A percentile compares a stretch with the other conserved stretches of the same genome.
Conservation (phyloP, 176 grass and related monocot genomes). For the Oryza coarctata region DNA sequence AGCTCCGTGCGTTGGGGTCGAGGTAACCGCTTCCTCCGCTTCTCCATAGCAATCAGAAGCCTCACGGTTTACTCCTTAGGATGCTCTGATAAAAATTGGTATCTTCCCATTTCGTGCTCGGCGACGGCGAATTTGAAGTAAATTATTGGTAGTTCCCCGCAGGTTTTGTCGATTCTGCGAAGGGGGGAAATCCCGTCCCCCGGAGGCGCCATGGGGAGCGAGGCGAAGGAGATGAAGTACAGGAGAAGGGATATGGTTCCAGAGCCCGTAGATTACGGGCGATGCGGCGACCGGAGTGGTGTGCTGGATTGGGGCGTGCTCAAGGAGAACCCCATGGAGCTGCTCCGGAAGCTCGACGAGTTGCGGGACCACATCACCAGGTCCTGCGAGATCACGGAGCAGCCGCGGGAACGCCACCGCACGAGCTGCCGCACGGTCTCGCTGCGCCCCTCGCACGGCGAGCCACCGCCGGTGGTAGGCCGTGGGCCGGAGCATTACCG, state of each 20-base stretch:
- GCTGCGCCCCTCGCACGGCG: slow-evolving; percentile 34
- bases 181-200: not conserved
- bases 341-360: slow-evolving; percentile 82
- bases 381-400: slow-evolving; percentile 58
- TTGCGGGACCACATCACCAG: slow-evolving; percentile 74
- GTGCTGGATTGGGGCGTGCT: slow-evolving; percentile 42
- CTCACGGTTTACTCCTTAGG: not conserved
- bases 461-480: slow-evolving; percentile 3
- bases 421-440: slow-evolving; percentile 29
- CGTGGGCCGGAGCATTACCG: slow-evolving; percentile 10
- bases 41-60: not conserved
- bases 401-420: slow-evolving; percentile 26
- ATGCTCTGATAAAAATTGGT: too few species aligned
- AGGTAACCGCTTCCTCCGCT: slow-evolving; percentile 29
- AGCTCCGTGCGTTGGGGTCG: not conserved
- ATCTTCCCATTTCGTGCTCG: not conserved
- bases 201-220: slow-evolving; percentile 39
- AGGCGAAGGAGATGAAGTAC: slow-evolving; percentile 63
- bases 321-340: slow-evolving; percentile 65
- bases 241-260: slow-evolving; percentile 7
- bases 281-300: slow-evolving; percentile 35
- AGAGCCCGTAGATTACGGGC: not conserved
- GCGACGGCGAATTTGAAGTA: not conserved
- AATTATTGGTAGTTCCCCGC: not conserved
- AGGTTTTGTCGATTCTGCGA: slow-evolving; percentile 1